Conservation (phyloP, 2,329 filamentous ascomycete genomes). For the Cordyceps militaris region DNA sequence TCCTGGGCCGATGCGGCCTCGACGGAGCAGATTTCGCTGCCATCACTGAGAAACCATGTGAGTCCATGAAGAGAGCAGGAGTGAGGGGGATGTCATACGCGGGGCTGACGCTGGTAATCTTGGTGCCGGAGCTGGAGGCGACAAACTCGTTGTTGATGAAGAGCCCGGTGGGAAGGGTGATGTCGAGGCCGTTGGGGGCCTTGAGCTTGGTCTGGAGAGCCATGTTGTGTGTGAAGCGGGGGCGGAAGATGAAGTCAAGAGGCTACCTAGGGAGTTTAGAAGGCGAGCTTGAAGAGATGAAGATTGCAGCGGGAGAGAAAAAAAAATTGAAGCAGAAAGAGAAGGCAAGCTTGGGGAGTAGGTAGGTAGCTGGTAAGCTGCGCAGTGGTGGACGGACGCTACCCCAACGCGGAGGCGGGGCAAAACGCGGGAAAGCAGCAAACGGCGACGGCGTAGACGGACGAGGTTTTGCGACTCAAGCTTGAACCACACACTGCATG, state of each 20-base stretch:
- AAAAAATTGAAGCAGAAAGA: background rate
- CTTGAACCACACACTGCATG: background rate
- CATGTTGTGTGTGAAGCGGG: constrained; percentile 6
- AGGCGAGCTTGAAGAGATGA: background rate
- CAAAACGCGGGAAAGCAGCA: background rate
- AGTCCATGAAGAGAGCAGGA: background rate
- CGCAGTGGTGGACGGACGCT: background rate
- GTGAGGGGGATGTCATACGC: constrained; percentile 20
- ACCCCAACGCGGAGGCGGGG: constrained; percentile 4
- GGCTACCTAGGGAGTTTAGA: background rate
- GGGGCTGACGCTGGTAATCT: constrained; percentile 54
- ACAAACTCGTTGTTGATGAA: constrained; percentile 77
- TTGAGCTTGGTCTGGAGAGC: constrained; percentile 22
- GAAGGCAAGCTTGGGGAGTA: background rate
- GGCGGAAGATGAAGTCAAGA: background rate
- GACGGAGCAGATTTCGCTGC: constrained; percentile 26
- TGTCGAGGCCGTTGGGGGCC: constrained; percentile 56
- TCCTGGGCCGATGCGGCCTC: constrained; percentile 25
- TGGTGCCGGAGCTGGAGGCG: constrained; percentile 47
- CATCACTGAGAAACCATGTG: constrained; percentile 19
- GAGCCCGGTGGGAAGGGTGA: constrained; percentile 59
- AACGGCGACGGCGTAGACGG: background rate
- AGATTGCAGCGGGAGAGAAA: background rate
- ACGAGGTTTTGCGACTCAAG: background rate
- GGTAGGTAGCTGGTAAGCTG: background rate